A percentile compares a stretch with the other conserved stretches of the same genome.
Evolutionary conservation across 495 filamentous ascomycete genomes (phyloP).

Genomic region (Tuber brumale): DNA sequence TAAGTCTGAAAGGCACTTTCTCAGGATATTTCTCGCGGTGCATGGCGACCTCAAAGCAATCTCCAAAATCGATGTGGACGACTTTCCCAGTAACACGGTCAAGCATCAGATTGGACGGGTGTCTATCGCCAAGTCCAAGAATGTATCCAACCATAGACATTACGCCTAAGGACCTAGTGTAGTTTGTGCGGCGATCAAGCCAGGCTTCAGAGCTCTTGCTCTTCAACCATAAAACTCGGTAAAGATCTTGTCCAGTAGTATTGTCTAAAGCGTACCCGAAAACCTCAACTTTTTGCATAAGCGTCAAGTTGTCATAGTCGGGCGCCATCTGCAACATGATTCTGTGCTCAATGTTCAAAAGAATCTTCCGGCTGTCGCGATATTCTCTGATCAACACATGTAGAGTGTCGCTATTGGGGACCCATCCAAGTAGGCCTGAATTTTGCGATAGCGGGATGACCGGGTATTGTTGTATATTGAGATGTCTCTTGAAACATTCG

Average conservation of each 20-base stretch:
- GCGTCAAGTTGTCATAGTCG: constrained; percentile 93
- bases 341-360: constrained; percentile 97
- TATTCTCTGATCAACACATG: constrained; percentile 97
- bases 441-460: constrained; percentile 93
- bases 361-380: constrained; percentile 87
- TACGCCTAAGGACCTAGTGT: constrained; percentile 91
- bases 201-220: constrained; percentile 96
- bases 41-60: constrained; percentile 99
- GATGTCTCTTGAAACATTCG: constrained; percentile 91
- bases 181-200: constrained; percentile 94
- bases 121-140: constrained; percentile 88
- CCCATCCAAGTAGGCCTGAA: constrained; percentile 91
- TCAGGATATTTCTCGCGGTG: constrained; percentile 99
- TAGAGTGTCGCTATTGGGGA: constrained; percentile 95
- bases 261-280: constrained; percentile 99
- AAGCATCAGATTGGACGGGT: constrained; percentile 95
- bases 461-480: constrained; percentile 90
- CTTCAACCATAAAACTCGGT: constrained; percentile 96
- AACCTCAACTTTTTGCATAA: constrained; percentile 99
- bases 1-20: constrained; percentile 92
- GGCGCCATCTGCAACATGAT: constrained; percentile 99
- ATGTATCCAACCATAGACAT: constrained; percentile 99
- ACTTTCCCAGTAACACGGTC: constrained; percentile 92
- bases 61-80: constrained; percentile 96
- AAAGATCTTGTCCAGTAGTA: constrained; percentile 95